These are phyloP conservation scores for Blastobotrys aristatus DNA, from an alignment of 1,139 yeast species.

Conservation along the genomic window DNA sequence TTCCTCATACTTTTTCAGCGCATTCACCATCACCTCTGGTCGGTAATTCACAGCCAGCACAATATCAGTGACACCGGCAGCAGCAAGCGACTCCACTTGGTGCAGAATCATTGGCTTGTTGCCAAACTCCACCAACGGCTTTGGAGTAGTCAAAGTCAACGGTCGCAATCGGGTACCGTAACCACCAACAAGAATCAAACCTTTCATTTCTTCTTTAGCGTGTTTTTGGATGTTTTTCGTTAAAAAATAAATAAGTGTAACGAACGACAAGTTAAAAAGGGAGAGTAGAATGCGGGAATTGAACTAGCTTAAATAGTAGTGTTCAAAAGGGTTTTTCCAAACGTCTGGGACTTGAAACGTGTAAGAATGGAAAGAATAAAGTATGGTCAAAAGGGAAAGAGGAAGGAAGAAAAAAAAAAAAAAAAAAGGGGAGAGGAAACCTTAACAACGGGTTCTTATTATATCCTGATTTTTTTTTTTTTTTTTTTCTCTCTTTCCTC, in stretches of 20 bases:
- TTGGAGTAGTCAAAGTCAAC: conserved; percentile 91
- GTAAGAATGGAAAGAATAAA: background rate
- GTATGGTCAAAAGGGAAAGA: background rate
- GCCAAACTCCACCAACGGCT: conserved; percentile 97
- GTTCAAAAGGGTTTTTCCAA: background rate
- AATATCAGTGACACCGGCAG: conserved; percentile 98
- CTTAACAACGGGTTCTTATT: background rate
- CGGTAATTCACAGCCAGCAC: conserved; percentile 98
- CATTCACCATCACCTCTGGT: conserved; percentile 98
- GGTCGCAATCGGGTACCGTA: conserved; percentile 99
- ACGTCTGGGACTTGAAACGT: background rate
- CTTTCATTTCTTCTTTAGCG: conserved; percentile 60
- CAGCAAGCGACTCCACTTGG: conserved; percentile 96
- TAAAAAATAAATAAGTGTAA: background rate
- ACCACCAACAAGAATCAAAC: conserved; percentile 98
- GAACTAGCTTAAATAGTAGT: background rate
- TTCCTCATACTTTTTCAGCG: conserved; percentile 89
- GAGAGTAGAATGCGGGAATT: background rate
- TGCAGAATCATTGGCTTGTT: conserved; percentile 88
- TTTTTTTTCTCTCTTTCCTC: background rate
- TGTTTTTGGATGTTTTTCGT: too few relatives aligned
- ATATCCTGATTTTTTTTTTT: background rate
- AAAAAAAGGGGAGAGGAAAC: too few relatives aligned
- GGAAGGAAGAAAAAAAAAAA: too few relatives aligned
- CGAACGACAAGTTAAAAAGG: background rate